Base-by-base conservation (phyloP, 2,329 filamentous ascomycete genomes). In the Phialophora verrucosa region DNA sequence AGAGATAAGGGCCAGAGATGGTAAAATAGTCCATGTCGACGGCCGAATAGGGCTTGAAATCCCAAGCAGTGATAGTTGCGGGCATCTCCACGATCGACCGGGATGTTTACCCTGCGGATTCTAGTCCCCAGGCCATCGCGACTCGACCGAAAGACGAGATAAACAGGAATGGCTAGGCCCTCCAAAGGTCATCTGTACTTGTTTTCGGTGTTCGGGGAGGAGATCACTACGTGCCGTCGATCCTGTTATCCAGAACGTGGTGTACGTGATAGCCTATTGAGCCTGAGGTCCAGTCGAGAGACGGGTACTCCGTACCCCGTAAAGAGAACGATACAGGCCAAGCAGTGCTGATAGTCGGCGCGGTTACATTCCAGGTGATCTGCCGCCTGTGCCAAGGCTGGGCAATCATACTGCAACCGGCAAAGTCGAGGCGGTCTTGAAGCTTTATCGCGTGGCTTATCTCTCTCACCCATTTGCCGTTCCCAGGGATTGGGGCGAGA, bases 1-100 rank as follows among this genome's bases (percentile, higher is more conserved):
- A 53, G n/a, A 61, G 59, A 61, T 61, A 61, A 61, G 59, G 23
- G n/a, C 59, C 59, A 51, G n/a, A 25, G 27, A 44, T n/a, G 31
- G 32, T 5, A 61, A 53, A 61, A 44, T 29, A n/a, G 44, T 29
- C 25, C 49, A 42, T 38, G 20, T 51, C 29, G 49, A 42, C 47
- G n/a, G 7, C 59, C 47, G 32, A 42, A 60, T 35, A 6, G 58
- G 6, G 17, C 17, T 25, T 51, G 29, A 29, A n/a, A n/a, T 5
- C 47, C 42, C 47, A 14, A 53, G 23, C 47, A 38, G 44, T 42
- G 20, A 23, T 29, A 61, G 14, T 44, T 53, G 59, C 59, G 59
- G 59, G 47, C 59, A 61, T 61, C 59, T 61, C 59, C 59, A 61
- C 31, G 47, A 54, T 42, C 27, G 47, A 38, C 59, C 44, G 23